A percentile compares a stretch with the other conserved stretches of the same genome.
phyloP scores from a whole-genome alignment of 2,329 filamentous ascomycete species.

The Didymellaceae sp. region DNA sequence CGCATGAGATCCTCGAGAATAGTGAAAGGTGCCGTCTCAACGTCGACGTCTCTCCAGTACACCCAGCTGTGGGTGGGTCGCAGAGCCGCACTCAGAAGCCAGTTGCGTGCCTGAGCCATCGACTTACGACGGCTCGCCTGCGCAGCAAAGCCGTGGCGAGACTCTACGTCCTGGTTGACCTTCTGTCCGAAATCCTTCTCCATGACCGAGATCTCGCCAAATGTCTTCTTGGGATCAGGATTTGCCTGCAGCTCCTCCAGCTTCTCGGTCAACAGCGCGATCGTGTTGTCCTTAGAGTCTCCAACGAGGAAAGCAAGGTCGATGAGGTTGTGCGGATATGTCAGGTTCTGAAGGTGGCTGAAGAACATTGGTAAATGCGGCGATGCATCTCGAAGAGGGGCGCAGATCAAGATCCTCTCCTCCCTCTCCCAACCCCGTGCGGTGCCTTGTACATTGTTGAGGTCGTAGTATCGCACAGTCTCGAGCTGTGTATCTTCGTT shows the following conservation, averaged over 20 bases:
- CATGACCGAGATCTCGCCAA: constrained; percentile 95
- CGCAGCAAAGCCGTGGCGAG: constrained; percentile 94
- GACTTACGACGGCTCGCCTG: constrained; percentile 92
- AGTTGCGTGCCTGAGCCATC: constrained; percentile 98
- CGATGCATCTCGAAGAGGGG: constrained; percentile 90
- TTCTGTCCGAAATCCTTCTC: constrained; percentile 99
- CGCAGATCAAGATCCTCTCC: constrained; percentile 93
- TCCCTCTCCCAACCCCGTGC: constrained; percentile 94
- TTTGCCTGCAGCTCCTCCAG: constrained; percentile 81
- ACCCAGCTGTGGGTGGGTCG: constrained; percentile 98
- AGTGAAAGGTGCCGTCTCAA: constrained; percentile 95
- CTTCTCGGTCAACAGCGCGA: constrained; percentile 75
- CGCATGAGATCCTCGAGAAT: constrained; percentile 98
- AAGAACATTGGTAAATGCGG: constrained; percentile 98
- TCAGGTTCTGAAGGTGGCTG: constrained; percentile 93
- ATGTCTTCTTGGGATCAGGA: constrained; percentile 78
- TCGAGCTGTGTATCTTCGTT: constrained; percentile 80
- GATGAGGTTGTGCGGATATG: constrained; percentile 95
- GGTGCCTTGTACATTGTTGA: constrained; percentile 88
- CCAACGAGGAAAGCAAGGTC: constrained; percentile 97
- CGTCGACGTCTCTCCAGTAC: constrained; percentile 98
- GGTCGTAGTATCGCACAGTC: constrained; percentile 95
- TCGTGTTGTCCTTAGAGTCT: constrained; percentile 92
- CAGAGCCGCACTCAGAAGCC: constrained; percentile 90
- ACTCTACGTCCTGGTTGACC: constrained; percentile 97